Conservation (phyloP, 768 basidiomycete genomes). For the Suillus fuscotomentosus region DNA sequence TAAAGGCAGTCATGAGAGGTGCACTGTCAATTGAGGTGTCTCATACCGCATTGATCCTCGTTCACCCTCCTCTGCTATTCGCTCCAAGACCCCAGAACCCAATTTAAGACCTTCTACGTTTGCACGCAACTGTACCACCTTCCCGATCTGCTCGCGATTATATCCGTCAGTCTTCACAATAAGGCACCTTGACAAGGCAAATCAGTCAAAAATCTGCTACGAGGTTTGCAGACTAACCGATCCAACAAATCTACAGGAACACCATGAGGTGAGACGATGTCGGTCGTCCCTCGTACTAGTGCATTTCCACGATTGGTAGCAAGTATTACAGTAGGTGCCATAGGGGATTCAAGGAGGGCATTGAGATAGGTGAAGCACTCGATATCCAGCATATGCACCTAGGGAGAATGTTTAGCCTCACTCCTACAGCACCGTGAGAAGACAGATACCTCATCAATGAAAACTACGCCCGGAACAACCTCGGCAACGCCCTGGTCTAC, state of each 20-base stretch:
- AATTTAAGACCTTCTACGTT: slow-evolving; percentile 84
- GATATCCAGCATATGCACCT: slow-evolving; percentile 99
- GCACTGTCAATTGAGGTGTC: slow-evolving; percentile 7
- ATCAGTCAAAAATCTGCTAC: not conserved
- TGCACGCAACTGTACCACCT: slow-evolving; percentile 84
- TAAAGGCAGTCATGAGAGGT: slow-evolving; percentile 5
- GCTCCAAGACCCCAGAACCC: slow-evolving; percentile 73
- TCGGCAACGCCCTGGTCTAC: slow-evolving; percentile 99
- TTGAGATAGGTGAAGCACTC: slow-evolving; percentile 99
- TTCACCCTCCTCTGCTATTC: slow-evolving; percentile 79
- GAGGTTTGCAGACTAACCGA: slow-evolving; percentile 48
- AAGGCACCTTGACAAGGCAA: slow-evolving; percentile 60
- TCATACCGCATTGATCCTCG: slow-evolving; percentile 75
- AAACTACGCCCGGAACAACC: slow-evolving; percentile 95
- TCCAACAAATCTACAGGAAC: slow-evolving; percentile 93
- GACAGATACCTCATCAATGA: slow-evolving; percentile 89
- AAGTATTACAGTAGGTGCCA: slow-evolving; percentile 96
- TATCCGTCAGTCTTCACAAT: slow-evolving; percentile 93
- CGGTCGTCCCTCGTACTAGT: slow-evolving; percentile 89
- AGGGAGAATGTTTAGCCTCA: slow-evolving; percentile 8
- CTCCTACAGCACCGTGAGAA: not conserved
- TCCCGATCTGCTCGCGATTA: slow-evolving; percentile 77
- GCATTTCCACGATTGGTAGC: slow-evolving; percentile 95
- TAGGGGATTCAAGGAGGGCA: slow-evolving; percentile 89
- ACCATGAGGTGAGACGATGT: slow-evolving; percentile 90